Percentiles rank a stretch among this genome's conserved stretches.
These are phyloP conservation scores for Dichomitus squalens DNA, from an alignment of 1,284 basidiomycete genomes.

Conservation along the genomic window DNA sequence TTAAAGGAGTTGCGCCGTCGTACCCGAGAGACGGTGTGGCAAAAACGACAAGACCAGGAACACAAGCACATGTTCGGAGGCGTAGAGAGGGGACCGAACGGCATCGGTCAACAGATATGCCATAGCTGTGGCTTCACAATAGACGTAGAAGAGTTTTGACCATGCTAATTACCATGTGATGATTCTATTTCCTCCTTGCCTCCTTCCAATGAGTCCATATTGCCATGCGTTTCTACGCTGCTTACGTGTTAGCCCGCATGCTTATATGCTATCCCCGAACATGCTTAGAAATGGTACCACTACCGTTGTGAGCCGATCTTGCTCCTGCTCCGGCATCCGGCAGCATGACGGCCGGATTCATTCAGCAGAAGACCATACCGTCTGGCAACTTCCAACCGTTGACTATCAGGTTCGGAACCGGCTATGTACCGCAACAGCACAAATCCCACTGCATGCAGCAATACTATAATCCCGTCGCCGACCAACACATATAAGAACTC, in stretches of 20 bases:
- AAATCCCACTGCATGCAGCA: not conserved
- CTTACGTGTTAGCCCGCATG: no score
- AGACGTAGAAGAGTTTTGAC: conserved; percentile 79
- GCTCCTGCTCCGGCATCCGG: not conserved
- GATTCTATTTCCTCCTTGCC: no score
- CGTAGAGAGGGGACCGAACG: conserved; percentile 53
- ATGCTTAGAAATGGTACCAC: no score
- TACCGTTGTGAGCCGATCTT: no score
- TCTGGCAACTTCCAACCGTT: no score
- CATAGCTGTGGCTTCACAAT: conserved; percentile 86
- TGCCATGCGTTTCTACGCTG: no score
- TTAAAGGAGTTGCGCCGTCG: conserved; percentile 80
- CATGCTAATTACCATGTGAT: not conserved
- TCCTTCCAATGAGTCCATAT: no score
- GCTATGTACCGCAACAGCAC: not conserved
- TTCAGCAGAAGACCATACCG: no score
- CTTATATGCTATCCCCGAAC: no score
- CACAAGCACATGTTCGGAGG: conserved; percentile 84
- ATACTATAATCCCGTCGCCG: not conserved
- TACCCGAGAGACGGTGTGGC: conserved; percentile 90
- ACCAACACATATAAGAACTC: not conserved
- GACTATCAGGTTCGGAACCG: no score
- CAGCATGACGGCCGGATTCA: not conserved
- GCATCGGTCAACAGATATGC: conserved; percentile 72
- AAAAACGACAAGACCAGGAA: conserved; percentile 82